Evolutionary conservation across 139 green algal species (phyloP).

Genomic region (Penium margaritaceum): DNA sequence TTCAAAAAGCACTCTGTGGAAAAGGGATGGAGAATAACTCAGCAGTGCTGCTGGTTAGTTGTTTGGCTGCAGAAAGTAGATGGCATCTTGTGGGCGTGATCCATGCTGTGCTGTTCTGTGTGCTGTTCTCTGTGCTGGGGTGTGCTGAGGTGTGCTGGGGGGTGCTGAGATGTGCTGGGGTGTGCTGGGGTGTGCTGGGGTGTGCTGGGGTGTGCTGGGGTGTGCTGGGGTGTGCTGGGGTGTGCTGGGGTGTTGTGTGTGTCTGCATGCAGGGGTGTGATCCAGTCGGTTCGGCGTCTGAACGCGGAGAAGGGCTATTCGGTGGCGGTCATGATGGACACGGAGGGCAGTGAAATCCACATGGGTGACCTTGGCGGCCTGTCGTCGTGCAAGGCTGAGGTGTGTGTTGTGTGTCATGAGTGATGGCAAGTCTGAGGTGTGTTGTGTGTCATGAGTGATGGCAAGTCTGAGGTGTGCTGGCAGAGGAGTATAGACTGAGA

Average conservation of each 20-base stretch:
- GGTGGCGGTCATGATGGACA: slow-evolving; percentile 73
- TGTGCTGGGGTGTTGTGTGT: not conserved
- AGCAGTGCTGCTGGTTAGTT: no score
- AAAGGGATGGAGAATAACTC: no score
- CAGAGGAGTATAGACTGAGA: no score
- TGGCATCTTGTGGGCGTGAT: no score
- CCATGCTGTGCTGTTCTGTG: no score
- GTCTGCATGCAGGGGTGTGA: not conserved
- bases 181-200: not conserved
- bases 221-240: not conserved
- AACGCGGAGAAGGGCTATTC: slow-evolving; percentile 66
- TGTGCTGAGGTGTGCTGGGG: not conserved
- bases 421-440: no score
- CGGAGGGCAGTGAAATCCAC: slow-evolving; percentile 76
- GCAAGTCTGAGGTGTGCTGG: no score
- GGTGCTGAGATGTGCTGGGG: not conserved
- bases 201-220: not conserved
- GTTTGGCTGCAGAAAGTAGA: no score
- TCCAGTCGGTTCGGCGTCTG: slow-evolving; percentile 49
- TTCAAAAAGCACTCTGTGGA: no score
- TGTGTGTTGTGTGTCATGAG: no score
- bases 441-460: no score
- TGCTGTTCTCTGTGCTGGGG: not conserved
- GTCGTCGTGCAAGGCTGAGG: slow-evolving; percentile 12
- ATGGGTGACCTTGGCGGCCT: slow-evolving; percentile 48